phyloP scores from a whole-genome alignment of 257 asterid genomes.

The Ophiorrhiza pumila region DNA sequence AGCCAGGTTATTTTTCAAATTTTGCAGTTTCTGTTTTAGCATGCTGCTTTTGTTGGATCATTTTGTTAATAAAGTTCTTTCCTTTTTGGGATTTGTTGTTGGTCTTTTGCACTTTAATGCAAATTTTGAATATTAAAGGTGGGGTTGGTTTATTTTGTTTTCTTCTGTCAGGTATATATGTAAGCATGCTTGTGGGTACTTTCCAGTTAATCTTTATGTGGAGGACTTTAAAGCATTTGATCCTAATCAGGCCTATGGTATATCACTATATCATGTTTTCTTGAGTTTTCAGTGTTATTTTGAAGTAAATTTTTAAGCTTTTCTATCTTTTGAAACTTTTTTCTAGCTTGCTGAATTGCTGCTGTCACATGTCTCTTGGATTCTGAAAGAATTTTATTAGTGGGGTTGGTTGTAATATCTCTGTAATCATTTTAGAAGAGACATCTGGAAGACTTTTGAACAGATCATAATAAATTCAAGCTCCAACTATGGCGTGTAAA shows the following conservation, averaged over 20 bases:
- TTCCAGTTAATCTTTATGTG: conserved; percentile 74
- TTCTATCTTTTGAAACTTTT: background rate
- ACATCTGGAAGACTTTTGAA: background rate
- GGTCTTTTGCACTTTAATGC: background rate
- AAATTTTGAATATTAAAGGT: background rate
- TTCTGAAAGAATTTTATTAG: background rate
- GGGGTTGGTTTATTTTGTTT: conserved; percentile 1
- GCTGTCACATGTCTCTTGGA: background rate
- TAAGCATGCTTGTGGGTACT: conserved; percentile 83
- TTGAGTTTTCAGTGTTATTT: conserved; percentile 3
- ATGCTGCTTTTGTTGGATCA: background rate
- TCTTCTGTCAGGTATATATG: conserved; percentile 67
- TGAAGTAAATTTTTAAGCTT: background rate
- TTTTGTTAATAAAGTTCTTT: background rate
- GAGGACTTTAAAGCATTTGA: conserved; percentile 94
- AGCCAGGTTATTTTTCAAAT: conserved; percentile 42
- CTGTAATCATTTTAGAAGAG: background rate
- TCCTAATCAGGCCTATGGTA: conserved; percentile 92
- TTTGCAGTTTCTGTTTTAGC: background rate
- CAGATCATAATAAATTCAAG: background rate
- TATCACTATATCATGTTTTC: background rate
- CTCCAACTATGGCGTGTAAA: background rate
- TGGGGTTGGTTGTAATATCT: background rate
- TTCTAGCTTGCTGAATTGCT: background rate
- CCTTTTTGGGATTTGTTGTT: background rate